These are phyloP conservation scores for Kazachstania africana DNA, from an alignment of 805 yeast species.

Conservation along the genomic window DNA sequence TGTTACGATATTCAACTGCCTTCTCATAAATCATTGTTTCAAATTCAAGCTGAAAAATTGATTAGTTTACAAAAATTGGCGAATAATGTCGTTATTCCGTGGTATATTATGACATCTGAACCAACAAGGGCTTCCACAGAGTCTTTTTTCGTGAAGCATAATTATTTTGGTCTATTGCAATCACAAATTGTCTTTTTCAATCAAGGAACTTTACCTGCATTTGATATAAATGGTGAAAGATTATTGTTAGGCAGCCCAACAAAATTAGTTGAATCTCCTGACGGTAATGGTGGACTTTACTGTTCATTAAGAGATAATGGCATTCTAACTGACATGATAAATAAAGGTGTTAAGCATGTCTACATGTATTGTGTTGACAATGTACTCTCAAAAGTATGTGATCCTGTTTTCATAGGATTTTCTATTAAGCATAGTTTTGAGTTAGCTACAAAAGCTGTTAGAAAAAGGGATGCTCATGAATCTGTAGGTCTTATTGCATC, in stretches of 20 bases:
- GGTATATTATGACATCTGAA: conserved; percentile 93
- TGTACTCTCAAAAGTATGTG: conserved; percentile 82
- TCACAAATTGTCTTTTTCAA: conserved; percentile 68
- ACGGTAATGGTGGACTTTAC: conserved; percentile 96
- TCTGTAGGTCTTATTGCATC: conserved; percentile 85
- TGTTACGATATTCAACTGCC: conserved; percentile 84
- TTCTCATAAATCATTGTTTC: conserved; percentile 73
- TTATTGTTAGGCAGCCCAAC: conserved; percentile 49
- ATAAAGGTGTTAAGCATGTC: conserved; percentile 69
- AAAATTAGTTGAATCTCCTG: conserved; percentile 75
- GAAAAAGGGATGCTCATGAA: conserved; percentile 80
- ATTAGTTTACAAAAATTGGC: conserved; percentile 39
- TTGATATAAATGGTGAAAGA: conserved; percentile 55
- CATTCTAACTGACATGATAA: conserved; percentile 53
- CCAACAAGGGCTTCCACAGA: conserved; percentile 76
- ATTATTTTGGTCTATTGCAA: conserved; percentile 57
- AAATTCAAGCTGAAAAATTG: conserved; percentile 85
- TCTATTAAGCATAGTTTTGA: conserved; percentile 55
- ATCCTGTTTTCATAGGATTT: conserved; percentile 77
- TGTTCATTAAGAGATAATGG: conserved; percentile 60
- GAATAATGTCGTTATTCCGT: conserved; percentile 34
- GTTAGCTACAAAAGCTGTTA: conserved; percentile 87
- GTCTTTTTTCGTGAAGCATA: conserved; percentile 45
- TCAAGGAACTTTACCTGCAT: conserved; percentile 93
- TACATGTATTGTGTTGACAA: conserved; percentile 98